Evolutionary conservation across 768 basidiomycete species (phyloP), one percentile per base, ranked within the genome.

Genomic region (Leccinum fibrillosum): DNA sequence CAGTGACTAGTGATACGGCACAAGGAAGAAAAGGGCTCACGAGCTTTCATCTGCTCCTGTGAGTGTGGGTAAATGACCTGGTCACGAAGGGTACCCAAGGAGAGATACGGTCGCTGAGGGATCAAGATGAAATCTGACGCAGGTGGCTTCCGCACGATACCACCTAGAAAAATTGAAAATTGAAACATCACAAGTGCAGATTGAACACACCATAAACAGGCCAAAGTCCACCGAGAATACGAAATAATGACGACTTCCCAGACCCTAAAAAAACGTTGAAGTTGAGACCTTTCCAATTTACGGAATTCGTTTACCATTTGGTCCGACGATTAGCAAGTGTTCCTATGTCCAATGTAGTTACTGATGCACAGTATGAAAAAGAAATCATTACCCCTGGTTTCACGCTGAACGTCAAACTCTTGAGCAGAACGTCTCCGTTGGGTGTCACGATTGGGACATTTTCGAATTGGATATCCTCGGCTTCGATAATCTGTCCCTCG

Each of bases 161-260:
- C 96, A 9, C 84, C 71, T 72, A 53, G 26, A 12, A 49, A 51
- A 12, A 76, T 8, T 54, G 34, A 57, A 50, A 34, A 53, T 50
- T 21, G 49, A 47, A 39, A 2, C 8, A 39, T 30, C 9, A 3
- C 25, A 44, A 37, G 3, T 12, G 21, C 6, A n/a, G 3, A 48
- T 47, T 19, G 25, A 47, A 28, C 63, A 19, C 34, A 64, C 75
- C 81, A 49, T 74, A 81, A 25, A 94, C 88, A 0, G 94, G 94
- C 94, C 94, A 97, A n/a, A 98, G 82, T 21, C 94, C 95, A 23
- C 94, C 95, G 2, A 98, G 76, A 49, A 98, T 95, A n/a, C 96
- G 86, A 80, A 98, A 98, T 32, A 98, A 77, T 6, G 90, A 92
- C 0, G 90, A 92, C 70, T 94, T 96, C 19, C 92, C 92, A 62